Evolutionary conservation across 805 yeast species (phyloP).

Genomic region (Grigorovia yakushimaensis): DNA sequence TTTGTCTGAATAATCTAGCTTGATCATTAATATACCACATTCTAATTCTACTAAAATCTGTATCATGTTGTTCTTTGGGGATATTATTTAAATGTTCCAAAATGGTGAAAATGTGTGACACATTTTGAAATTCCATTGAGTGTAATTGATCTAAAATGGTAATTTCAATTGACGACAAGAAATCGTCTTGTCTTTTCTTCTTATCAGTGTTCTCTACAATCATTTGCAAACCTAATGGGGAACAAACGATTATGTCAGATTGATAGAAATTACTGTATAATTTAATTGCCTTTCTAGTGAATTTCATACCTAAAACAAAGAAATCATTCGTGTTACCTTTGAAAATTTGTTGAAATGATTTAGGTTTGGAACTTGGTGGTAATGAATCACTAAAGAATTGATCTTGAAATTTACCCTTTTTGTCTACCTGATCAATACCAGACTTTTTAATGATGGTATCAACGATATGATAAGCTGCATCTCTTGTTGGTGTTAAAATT

Average conservation of each 20-base stretch:
- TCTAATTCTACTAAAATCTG: slow-evolving; percentile 85
- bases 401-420: slow-evolving; percentile 58
- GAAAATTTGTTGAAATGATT: slow-evolving; percentile 70
- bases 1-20: slow-evolving; percentile 63
- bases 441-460: slow-evolving; percentile 50
- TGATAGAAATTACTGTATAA: slow-evolving; percentile 74
- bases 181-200: slow-evolving; percentile 60
- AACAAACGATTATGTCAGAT: slow-evolving; percentile 80
- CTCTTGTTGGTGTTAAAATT: slow-evolving; percentile 74
- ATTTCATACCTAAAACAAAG: slow-evolving; percentile 83
- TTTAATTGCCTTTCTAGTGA: slow-evolving; percentile 80
- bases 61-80: slow-evolving; percentile 69
- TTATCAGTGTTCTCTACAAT: slow-evolving; percentile 57
- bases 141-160: slow-evolving; percentile 74
- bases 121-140: slow-evolving; percentile 82
- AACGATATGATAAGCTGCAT: slow-evolving; percentile 62
- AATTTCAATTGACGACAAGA: slow-evolving; percentile 80
- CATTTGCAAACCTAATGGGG: slow-evolving; percentile 82
- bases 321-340: slow-evolving; percentile 87
- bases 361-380: slow-evolving; percentile 53
- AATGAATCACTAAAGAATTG: slow-evolving; percentile 53
- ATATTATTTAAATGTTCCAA: slow-evolving; percentile 61
- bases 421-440: slow-evolving; percentile 69
- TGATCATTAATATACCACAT: slow-evolving; percentile 89
- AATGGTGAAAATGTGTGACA: slow-evolving; percentile 75